phyloP scores from a whole-genome alignment of 768 basidiomycete species.

The Punctularia strigosozonata region DNA sequence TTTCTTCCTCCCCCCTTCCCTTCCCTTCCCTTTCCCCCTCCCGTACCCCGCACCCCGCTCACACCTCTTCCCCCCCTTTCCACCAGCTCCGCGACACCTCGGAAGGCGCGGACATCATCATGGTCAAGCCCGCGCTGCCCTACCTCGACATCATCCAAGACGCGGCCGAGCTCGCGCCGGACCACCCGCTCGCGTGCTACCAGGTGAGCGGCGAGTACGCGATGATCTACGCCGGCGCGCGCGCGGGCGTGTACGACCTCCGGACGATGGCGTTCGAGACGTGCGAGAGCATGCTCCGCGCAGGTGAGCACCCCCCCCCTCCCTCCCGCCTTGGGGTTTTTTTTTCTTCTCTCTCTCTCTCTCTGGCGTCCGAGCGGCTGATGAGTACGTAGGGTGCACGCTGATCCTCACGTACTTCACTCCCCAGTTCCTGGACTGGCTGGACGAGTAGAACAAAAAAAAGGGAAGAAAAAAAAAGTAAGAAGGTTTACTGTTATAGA shows the following conservation, averaged over 20 bases:
- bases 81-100: slow-evolving; percentile 68
- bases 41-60: not conserved
- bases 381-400: slow-evolving; percentile 51
- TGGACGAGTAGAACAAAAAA: slow-evolving; percentile 33
- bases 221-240: slow-evolving; percentile 92
- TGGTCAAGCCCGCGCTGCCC: slow-evolving; percentile 95
- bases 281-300: slow-evolving; percentile 82
- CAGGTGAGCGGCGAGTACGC: slow-evolving; percentile 97
- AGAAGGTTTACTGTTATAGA: too few relatives aligned
- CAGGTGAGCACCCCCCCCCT: slow-evolving; percentile 40
- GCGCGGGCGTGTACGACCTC: slow-evolving; percentile 87
- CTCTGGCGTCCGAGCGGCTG: not conserved
- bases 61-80: too few relatives aligned
- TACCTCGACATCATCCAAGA: slow-evolving; percentile 96
- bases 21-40: not conserved
- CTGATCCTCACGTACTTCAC: slow-evolving; percentile 94
- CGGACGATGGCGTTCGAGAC: slow-evolving; percentile 92
- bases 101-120: slow-evolving; percentile 97
- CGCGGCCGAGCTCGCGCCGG: slow-evolving; percentile 65
- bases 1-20: slow-evolving; percentile 18
- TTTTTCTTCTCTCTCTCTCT: not conserved
- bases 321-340: not conserved
- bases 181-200: slow-evolving; percentile 93
- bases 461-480: too few relatives aligned
- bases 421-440: slow-evolving; percentile 89